Base-by-base conservation (phyloP, 257 asterid genomes). In the Fraxinus pennsylvanica region DNA sequence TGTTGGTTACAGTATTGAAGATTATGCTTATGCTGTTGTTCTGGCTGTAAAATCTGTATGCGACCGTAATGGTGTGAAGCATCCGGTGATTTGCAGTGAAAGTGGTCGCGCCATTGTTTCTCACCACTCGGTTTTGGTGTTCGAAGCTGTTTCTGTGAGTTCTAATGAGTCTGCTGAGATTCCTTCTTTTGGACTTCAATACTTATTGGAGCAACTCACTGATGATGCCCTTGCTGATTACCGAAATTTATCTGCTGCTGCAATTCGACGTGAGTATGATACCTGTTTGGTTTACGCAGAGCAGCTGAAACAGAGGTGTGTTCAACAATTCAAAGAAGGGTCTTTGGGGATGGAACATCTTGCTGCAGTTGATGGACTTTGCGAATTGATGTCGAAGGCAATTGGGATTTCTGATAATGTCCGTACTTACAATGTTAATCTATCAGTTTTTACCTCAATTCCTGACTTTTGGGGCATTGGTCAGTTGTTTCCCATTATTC, bases 91-190 rank as follows among this genome's bases (percentile, higher is more conserved):
- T 22, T 92, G 97, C 84, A 96, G 99, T n/a, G 98, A 96, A 81
- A 96, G 99, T 73, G 99, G 99, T 29, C 92, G 99, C 4, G 99
- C 96, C 25, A 92, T 96, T 30, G 99, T 96, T 25, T 96, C 99
- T 32, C 99, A 96, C 78, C 99, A 96, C 84, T 96, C 99, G 1
- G 86, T 96, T 41, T 74, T 96, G 54, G 82, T 96, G n/a, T 91
- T 93, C 32, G 96, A 93, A 78, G 98, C 97, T 15, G 87, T 92
- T 74, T 91, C 98, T 10, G 83, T 93, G 1, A 83, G 86, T 22
- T 81, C 89, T 1, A 35, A 76, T n/a, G 83, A 82, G 76, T 27
- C 88, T 75, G 84, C 91, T 0, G 87, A 86, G 82, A 83, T 90
- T 0, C 80, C 90, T 10, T 75, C 94, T 0, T 9, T 36, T 0